phyloP scores from a whole-genome alignment of 1,139 yeast genomes.

The Suhomyces atakaporum region DNA sequence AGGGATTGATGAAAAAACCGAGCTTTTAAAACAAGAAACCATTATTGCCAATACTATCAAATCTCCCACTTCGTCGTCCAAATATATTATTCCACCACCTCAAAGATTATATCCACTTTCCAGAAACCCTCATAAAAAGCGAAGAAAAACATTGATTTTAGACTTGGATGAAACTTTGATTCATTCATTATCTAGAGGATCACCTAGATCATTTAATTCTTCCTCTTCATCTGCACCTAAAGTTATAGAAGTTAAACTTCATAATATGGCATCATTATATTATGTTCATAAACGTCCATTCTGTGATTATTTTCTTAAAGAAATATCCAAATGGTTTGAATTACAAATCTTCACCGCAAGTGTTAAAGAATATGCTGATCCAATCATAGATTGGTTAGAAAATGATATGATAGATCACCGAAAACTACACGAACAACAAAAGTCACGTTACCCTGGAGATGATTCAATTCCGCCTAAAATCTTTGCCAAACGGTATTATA shows the following conservation, averaged over 20 bases:
- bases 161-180: slow-evolving; percentile 94
- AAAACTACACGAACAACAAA: slow-evolving; percentile 11
- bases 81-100: slow-evolving; percentile 51
- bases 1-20: slow-evolving; percentile 42
- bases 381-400: slow-evolving; percentile 86
- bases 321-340: slow-evolving; percentile 85
- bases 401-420: slow-evolving; percentile 32
- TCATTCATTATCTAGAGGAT: slow-evolving; percentile 78
- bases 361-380: slow-evolving; percentile 94
- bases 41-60: slow-evolving; percentile 50
- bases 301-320: slow-evolving; percentile 79
- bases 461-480: slow-evolving; percentile 26
- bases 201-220: slow-evolving; percentile 41
- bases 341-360: slow-evolving; percentile 91
- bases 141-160: slow-evolving; percentile 70
- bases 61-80: slow-evolving; percentile 57
- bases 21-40: slow-evolving; percentile 42
- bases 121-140: slow-evolving; percentile 40
- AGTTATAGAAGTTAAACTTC: slow-evolving; percentile 83
- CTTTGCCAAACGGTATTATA: slow-evolving; percentile 67
- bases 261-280: slow-evolving; percentile 71
- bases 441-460: neutral
- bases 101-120: slow-evolving; percentile 46
- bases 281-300: slow-evolving; percentile 90
- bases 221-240: slow-evolving; percentile 53